phyloP scores from a whole-genome alignment of 177 flowering plant genomes.

The Vitis hybrid region DNA sequence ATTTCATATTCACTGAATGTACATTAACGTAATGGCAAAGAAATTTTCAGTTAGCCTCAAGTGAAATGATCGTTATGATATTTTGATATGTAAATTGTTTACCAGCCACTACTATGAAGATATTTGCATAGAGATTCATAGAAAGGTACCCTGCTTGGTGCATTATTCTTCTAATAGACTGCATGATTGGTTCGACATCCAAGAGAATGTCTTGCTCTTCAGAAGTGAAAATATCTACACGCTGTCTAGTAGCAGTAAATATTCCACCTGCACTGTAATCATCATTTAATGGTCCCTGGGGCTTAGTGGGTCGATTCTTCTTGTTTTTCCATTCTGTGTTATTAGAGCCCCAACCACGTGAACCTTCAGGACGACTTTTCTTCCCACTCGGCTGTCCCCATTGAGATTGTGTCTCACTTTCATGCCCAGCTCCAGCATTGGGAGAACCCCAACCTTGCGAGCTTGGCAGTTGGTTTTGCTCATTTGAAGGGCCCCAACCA shows the following conservation, averaged over 20 bases:
- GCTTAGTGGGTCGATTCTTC: constrained; percentile 35
- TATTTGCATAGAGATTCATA: neutral
- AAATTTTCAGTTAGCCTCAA: no score
- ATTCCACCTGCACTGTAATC: constrained; percentile 29
- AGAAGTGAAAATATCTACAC: constrained; percentile 63
- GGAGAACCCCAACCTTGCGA: constrained; percentile 24
- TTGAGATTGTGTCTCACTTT: constrained; percentile 16
- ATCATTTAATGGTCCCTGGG: constrained; percentile 29
- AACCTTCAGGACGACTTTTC: constrained; percentile 23
- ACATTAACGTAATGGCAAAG: no score
- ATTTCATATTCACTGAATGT: no score
- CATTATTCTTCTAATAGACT: constrained; percentile 59
- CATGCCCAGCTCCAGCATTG: constrained; percentile 12
- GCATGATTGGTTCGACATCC: constrained; percentile 67
- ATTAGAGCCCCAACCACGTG: constrained; percentile 40
- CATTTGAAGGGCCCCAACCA: constrained; percentile 15
- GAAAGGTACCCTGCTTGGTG: constrained; percentile 58
- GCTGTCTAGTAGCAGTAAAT: constrained; percentile 53
- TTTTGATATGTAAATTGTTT: no score
- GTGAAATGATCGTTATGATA: no score
- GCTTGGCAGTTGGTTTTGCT: constrained; percentile 9
- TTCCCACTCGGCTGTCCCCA: constrained; percentile 30
- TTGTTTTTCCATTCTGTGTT: constrained; percentile 47
- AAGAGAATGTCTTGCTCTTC: constrained; percentile 76
- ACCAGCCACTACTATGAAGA: no score